Evolutionary conservation across 1,284 basidiomycete genomes (phyloP), one percentile per base, ranked within the genome.

Genomic region (Kalmanozyma brasiliensis): DNA sequence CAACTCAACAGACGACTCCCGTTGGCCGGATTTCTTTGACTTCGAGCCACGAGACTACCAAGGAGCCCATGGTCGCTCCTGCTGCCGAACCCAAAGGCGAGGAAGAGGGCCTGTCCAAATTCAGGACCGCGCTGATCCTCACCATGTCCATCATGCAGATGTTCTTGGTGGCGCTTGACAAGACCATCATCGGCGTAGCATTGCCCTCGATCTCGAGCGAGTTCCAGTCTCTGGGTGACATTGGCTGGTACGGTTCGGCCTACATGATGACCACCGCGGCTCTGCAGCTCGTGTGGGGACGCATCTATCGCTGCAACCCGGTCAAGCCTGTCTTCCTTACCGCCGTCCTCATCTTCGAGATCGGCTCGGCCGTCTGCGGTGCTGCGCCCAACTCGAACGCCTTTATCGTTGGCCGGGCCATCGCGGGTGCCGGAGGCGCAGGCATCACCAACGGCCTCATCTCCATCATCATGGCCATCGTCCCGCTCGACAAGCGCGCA

Each of bases 321-420:
- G 82, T 84, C 43, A 85, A 86, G 74, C 83, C 77, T 64, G 78
- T 85, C 26, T 85, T 85, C 59, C 79, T 86, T 30, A 67, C 69
- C 17, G 82, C 85, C 36, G 83, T 87, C 49, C 67, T 84, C 68
- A 69, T 85, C 67, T 86, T 86, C 52, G 85, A 85, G 48, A 49
- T 86, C 26, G 86, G 86, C 11, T 84, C 83, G 9, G 79, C 86
- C 26, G 73, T 87, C 20, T 87, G 86, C 58, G 87, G 83, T n/a
- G 84, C 85, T 13, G 82, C 86, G 0, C 83, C 84, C 0, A 82
- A 62, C 13, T 84, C 85, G 68, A 72, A 81, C 29, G 73, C 84
- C 33, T 73, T 87, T 42, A 87, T 87, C 65, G 82, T 86, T 41
- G 85, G 85, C 1, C 82, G 86, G 37, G 85, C 85, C 0, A 76